A percentile compares a stretch with the other conserved stretches of the same genome.
Evolutionary conservation across 805 yeast species (phyloP).

Genomic region (Myxozyma vanderwaltii): DNA sequence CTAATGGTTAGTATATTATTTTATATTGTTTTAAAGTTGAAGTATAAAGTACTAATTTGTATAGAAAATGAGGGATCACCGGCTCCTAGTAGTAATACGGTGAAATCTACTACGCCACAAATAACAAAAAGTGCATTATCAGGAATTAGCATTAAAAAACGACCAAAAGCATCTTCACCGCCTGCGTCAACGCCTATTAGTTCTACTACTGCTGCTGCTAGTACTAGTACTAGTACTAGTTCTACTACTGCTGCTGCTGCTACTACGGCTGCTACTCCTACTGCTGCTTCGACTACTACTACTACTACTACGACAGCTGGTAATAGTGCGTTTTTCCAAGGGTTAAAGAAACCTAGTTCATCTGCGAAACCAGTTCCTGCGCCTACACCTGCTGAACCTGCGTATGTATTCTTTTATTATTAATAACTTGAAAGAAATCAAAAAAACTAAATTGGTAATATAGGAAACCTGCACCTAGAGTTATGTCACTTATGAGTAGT

Average conservation of each 20-base stretch:
- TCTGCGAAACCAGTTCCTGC: background rate
- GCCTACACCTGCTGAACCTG: too few species aligned
- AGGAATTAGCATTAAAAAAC: conserved; percentile 17
- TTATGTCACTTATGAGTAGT: conserved; percentile 11
- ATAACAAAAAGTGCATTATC: conserved; percentile 9
- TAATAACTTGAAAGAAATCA: too few species aligned
- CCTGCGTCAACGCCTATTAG: background rate
- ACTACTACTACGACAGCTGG: conserved; percentile 13
- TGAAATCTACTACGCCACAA: conserved; percentile 7
- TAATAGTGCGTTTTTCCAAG: conserved; percentile 26
- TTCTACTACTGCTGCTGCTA: background rate
- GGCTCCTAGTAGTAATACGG: background rate
- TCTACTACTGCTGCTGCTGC: background rate
- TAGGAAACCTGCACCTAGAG: conserved; percentile 13
- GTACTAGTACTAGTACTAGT: background rate
- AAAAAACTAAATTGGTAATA: too few species aligned
- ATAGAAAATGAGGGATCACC: conserved; percentile 10
- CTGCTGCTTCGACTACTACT: conserved; percentile 4
- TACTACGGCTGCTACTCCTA: conserved; percentile 10
- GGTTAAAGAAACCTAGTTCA: conserved; percentile 18
- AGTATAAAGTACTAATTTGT: too few species aligned
- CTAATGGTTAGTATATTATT: background rate
- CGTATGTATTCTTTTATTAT: conserved; percentile 2
- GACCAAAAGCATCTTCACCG: conserved; percentile 1
- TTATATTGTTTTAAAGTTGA: too few species aligned